Base-by-base conservation (phyloP, 2,329 filamentous ascomycete genomes). In the Xylariaceae sp. region DNA sequence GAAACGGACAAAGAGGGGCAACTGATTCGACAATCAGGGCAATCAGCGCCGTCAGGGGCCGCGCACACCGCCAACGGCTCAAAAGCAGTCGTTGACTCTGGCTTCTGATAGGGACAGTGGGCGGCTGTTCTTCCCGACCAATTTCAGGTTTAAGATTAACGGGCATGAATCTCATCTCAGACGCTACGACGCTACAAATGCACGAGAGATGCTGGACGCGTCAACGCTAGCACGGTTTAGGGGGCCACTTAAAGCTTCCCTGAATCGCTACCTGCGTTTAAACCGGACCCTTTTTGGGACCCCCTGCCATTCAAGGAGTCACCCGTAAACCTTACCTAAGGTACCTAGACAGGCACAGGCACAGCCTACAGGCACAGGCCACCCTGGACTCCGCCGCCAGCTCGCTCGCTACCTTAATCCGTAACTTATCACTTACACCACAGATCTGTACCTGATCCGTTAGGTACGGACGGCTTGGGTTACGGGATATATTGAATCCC, bases 111-210 rank as follows among this genome's bases (percentile, higher is more conserved):
- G 54, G 54, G 54, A 44, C 47, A 53, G 13, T 11, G 13, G 18
- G 49, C 42, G n/a, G 53, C 45, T 51, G 47, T 44, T 54, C 35
- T 51, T 55, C 44, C 51, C 3, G 55, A 42, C 15, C 57, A 63
- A 60, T 62, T 58, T 59, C 17, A 59, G 35, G 52, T 42, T 62
- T 62, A 61, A 63, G 39, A 63, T 63, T 63, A 62, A 59, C 45
- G 42, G 53, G 53, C 51, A 51, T 42, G 53, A 51, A 59, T 55
- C 44, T 56, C 53, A 60, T 60, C 53, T 56, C 55, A 59, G 39
- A 51, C 13, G 11, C 10, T 15, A 6, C 13, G 5, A 45, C 13
- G 5, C 11, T 45, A 6, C 48, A 23, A 55, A 47, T 61, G 39
- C 44, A 57, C 42, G 37, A 44, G 39, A 48, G 47, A 52, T 51